Evolutionary conservation across 2,329 filamentous ascomycete species (phyloP), one percentile per base, ranked within the genome.

Genomic region (Sporothrix inflata): DNA sequence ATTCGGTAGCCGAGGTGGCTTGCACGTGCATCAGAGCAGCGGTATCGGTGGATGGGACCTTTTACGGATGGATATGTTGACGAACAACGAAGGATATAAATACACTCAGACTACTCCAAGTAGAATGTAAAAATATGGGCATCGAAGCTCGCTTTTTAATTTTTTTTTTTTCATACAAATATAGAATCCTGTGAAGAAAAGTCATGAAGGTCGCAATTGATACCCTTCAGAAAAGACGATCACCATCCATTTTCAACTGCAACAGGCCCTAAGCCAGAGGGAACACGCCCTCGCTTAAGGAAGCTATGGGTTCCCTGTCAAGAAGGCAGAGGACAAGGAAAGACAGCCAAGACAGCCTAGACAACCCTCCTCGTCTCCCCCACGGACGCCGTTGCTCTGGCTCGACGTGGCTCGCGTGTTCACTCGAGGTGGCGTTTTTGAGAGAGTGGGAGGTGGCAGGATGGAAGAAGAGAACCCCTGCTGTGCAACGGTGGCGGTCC

Each of bases 1-100:
- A 68, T 55, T 49, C 42, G 42, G 65, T 27, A 68, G 30, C n/a
- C 47, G 47, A 68, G 42, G 65, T 68, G 65, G 65, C 47, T 68
- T 55, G n/a, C 47, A 68, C 65, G 47, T 53, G 19, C 16, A 16
- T 38, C 30, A 24, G 19, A 12, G 47, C 4, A 34, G 9, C n/a
- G 30, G 55, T 30, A 21, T n/a, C 30, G 24, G 12, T 21, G 27
- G 53, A 34, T 11, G 27, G 12, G 27, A 27, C 0, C 27, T n/a
- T 49, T n/a, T 19, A n/a, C 14, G 5, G 42, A 14, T 49, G 45
- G 3, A 49, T 6, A 1, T 0, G 16, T 19, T 21, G 19, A 49
- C n/a, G 19, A 49, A 19, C 16, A 6, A 49, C n/a, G 45, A 21
- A 34, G 6, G 6, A 34, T 34, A 34, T 34, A 34, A 34, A 34